These are phyloP conservation scores for Thermochaetoides dissita DNA, from an alignment of 2,329 filamentous ascomycete genomes.

Conservation along the genomic window DNA sequence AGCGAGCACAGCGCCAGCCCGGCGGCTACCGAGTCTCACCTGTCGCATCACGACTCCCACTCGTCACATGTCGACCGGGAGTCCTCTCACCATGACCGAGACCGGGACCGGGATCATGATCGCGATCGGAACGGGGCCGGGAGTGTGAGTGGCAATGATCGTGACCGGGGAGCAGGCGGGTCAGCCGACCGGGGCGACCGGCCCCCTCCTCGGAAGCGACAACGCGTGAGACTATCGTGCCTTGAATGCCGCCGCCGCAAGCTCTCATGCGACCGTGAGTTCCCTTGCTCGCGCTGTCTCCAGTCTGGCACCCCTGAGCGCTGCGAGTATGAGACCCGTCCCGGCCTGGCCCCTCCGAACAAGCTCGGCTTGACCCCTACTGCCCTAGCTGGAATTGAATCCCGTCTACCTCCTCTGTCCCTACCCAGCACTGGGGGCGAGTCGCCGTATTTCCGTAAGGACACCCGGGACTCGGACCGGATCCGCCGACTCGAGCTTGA, in stretches of 20 bases:
- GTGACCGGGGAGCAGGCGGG: not conserved
- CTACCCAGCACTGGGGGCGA: slow-evolving; percentile 26
- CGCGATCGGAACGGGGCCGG: not conserved
- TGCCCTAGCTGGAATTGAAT: slow-evolving; percentile 32
- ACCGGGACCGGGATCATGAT: not conserved
- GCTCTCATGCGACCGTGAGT: slow-evolving; percentile 46
- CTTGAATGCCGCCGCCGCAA: slow-evolving; percentile 47
- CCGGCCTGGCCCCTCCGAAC: slow-evolving; percentile 22
- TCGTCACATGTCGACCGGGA: too few species aligned
- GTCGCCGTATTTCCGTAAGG: slow-evolving; percentile 24
- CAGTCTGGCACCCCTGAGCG: slow-evolving; percentile 47
- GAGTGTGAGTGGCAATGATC: not conserved
- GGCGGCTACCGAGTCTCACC: slow-evolving; percentile 8
- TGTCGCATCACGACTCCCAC: not conserved
- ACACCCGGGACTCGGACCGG: slow-evolving; percentile 39
- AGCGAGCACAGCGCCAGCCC: slow-evolving; percentile 14
- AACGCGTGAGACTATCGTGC: slow-evolving; percentile 45
- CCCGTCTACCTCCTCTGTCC: slow-evolving; percentile 21
- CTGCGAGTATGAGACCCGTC: slow-evolving; percentile 43
- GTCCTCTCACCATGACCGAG: not conserved
- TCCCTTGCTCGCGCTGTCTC: slow-evolving; percentile 48
- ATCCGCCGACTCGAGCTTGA: slow-evolving; percentile 47
- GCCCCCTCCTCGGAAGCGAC: slow-evolving; percentile 39
- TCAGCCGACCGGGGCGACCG: slow-evolving; percentile 8
- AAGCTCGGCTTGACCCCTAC: slow-evolving; percentile 32